Base-by-base conservation (phyloP, 768 basidiomycete species). In the Hebeloma cylindrosporum region DNA sequence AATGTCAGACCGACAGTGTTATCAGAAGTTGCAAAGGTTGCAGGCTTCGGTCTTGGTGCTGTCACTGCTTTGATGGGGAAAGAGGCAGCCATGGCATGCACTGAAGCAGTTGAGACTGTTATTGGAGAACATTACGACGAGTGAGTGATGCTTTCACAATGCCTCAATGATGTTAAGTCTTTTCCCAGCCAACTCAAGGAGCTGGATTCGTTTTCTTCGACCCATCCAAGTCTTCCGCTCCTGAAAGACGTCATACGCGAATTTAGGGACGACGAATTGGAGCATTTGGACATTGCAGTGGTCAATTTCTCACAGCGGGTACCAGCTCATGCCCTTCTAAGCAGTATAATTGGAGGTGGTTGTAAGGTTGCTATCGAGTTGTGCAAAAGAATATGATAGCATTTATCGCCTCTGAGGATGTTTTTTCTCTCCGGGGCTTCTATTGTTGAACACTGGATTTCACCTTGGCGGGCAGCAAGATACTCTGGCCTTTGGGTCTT, bases 91-190 rank as follows among this genome's bases (percentile, higher is more conserved):
- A 98, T 98, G 94, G 94, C 94, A 5, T 97, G 94, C 58, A 98
- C 94, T 0, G 94, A 98, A 64, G 94, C 94, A 0, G 93, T 98
- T 14, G 94, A 98, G 64, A 96, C 94, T 0, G 92, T 92, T 44
- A 98, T 98, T 40, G 94, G 94, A 29, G 94, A 98, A 64, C 94
- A 98, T 66, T 98, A 98, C 58, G 91, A 97, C 62, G 93, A 96
- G 94, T 95, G 61, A 60, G 90, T 77, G n/a, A 9, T 43, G n/a
- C 27, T 7, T 39, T 32, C 14, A 20, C 17, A 22, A 40, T 27
- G 6, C 40, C 17, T 13, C 11, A 23, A 16, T 14, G 11, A 40
- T 23, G 9, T 22, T 25, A 40, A 28, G 27, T 26, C 23, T 34
- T 28, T 33, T 45, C 33, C 20, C 58, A 96, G 93, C 57, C 94